Percentiles rank a stretch among this genome's conserved stretches.
These are phyloP conservation scores for Solanum hybrid DNA, from an alignment of 305 asterid genomes.

Conservation along the genomic window DNA sequence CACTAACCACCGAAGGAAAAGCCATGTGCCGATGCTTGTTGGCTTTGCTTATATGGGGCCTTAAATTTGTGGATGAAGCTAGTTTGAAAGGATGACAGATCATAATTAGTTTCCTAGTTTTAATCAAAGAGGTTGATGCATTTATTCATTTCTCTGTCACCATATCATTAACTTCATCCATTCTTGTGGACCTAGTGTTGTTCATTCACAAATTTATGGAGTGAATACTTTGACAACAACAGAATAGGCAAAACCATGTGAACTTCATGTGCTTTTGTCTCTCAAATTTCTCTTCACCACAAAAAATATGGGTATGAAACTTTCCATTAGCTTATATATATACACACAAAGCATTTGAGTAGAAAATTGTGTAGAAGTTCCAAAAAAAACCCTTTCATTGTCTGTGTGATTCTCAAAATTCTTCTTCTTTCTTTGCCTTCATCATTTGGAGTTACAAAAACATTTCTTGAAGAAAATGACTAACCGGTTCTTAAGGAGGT, in stretches of 20 bases:
- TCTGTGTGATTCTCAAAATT: neutral
- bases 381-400: neutral
- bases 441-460: neutral
- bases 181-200: neutral
- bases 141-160: neutral
- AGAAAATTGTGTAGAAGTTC: neutral
- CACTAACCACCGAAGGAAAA: neutral
- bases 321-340: neutral
- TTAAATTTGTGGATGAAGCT: neutral
- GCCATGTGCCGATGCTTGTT: neutral
- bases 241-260: neutral
- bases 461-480: neutral
- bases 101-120: neutral
- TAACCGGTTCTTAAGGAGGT: neutral
- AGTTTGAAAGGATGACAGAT: neutral
- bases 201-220: neutral
- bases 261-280: neutral
- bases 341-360: neutral
- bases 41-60: neutral
- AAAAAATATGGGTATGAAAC: neutral
- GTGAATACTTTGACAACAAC: neutral
- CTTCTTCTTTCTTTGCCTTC: neutral
- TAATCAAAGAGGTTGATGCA: neutral
- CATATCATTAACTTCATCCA: neutral
- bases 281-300: neutral